Evolutionary conservation across 345 rosid genomes (phyloP).

Genomic region (Barbarea vulgaris): DNA sequence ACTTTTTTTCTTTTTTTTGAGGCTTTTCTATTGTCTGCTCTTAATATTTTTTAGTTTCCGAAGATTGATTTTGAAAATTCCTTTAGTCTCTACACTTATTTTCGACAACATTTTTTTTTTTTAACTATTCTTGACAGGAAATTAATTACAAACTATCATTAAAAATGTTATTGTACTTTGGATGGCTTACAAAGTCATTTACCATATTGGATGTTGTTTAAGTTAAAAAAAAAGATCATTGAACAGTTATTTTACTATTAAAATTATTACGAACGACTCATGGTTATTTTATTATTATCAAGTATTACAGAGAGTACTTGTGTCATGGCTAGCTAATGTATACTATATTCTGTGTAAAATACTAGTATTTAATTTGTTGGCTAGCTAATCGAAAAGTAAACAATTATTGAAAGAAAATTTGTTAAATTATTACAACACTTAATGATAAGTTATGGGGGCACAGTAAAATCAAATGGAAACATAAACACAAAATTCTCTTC

Average conservation of each 20-base stretch:
- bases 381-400: background rate
- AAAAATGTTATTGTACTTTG: background rate
- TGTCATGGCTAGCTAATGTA: background rate
- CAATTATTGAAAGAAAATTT: background rate
- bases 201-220: background rate
- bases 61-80: too few species aligned
- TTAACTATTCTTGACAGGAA: background rate
- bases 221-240: too few species aligned
- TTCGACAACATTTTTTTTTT: too few species aligned
- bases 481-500: background rate
- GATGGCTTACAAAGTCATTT: background rate
- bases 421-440: too few species aligned
- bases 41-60: too few species aligned
- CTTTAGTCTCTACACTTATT: too few species aligned
- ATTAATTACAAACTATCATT: background rate
- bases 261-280: too few species aligned
- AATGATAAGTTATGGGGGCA: background rate
- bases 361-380: background rate
- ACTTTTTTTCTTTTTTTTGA: too few species aligned
- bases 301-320: too few species aligned
- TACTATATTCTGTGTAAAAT: background rate
- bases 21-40: too few species aligned
- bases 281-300: too few species aligned
- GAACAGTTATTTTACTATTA: background rate
- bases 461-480: background rate